A percentile compares a stretch with the other conserved stretches of the same genome.
Evolutionary conservation across 2,329 filamentous ascomycete genomes (phyloP).

Genomic region (Pyrenophora graminea): DNA sequence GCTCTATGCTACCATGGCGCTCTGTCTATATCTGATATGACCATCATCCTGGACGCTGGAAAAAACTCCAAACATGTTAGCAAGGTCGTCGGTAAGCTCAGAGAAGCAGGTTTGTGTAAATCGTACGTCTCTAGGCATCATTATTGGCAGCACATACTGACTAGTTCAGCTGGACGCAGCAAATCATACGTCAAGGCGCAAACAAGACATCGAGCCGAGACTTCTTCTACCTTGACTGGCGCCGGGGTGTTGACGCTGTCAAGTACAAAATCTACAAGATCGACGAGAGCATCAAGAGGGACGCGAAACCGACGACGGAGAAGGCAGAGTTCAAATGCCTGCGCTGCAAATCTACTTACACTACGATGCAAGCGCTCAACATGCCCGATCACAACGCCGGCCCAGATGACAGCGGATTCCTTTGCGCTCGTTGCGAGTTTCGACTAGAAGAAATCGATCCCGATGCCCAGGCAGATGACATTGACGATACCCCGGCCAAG

Average conservation of each 20-base stretch:
- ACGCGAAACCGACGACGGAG: conserved; percentile 76
- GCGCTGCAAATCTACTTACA: conserved; percentile 83
- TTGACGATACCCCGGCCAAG: conserved; percentile 49
- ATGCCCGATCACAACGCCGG: conserved; percentile 61
- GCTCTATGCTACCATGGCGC: conserved; percentile 76
- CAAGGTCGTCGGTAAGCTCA: conserved; percentile 82
- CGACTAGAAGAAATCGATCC: conserved; percentile 53
- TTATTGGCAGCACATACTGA: conserved; percentile 16
- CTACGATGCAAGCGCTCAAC: conserved; percentile 85
- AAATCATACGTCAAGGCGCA: conserved; percentile 78
- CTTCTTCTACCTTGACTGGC: conserved; percentile 97
- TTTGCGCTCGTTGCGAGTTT: conserved; percentile 77
- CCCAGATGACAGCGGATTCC: conserved; percentile 64
- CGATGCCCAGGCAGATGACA: conserved; percentile 34
- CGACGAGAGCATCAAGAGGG: conserved; percentile 84
- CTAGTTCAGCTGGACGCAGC: conserved; percentile 65
- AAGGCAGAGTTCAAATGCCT: conserved; percentile 90
- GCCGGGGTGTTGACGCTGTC: conserved; percentile 91
- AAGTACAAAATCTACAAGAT: conserved; percentile 92
- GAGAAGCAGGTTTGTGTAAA: conserved; percentile 82
- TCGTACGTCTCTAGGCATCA: conserved; percentile 60
- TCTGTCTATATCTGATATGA: conserved; percentile 85
- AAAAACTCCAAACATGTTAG: conserved; percentile 92
- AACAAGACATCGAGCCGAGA: conserved; percentile 82
- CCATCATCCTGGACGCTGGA: conserved; percentile 71